Base-by-base conservation (phyloP, 441 rosid genomes). In the Pelargonium fulgidum region DNA sequence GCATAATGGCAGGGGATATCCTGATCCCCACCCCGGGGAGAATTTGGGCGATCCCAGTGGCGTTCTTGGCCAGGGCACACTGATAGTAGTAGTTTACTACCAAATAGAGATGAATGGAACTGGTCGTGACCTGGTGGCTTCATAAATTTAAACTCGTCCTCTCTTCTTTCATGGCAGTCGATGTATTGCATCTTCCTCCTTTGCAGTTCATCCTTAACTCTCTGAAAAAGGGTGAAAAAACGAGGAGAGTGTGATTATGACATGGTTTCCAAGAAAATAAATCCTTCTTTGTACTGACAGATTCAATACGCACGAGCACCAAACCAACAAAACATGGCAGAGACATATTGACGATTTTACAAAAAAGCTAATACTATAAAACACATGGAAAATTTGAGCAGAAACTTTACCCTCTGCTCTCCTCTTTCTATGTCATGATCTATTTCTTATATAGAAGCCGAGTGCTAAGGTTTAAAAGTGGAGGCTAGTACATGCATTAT, bases 121-220 rank as follows among this genome's bases (percentile, higher is more conserved):
- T 82, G 77, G 42, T 85, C 89, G 16, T 86, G 89, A 50, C 87
- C 87, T 26, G 66, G 75, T 11, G 82, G 78, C 72, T 83, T 81
- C 67, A 58, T n/a, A 68, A 78, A 80, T 67, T 63, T 74, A 2
- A 52, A 59, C 42, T 52, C 72, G 26, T 73, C 74, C 36, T 75
- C 80, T 26, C 33, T 26, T 26, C 33, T 26, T 26, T 26, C 33
- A 26, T 26, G 33, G 33, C 33, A 26, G 33, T 26, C 33, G 39
- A 56, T 62, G 50, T 76, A 59, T 39, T 79, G 85, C 74, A 71
- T 72, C 79, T 80, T 86, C 83, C 92, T 81, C 68, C 73, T 79
- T 66, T 83, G 81, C 69, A 90, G 81, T 76, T 89, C 96, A 13
- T 92, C 93, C 71, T 81, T 84, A 26, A 90, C 88, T 72, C 82